Base-by-base conservation (phyloP, 2,329 filamentous ascomycete genomes). In the Fusarium caatingaense region DNA sequence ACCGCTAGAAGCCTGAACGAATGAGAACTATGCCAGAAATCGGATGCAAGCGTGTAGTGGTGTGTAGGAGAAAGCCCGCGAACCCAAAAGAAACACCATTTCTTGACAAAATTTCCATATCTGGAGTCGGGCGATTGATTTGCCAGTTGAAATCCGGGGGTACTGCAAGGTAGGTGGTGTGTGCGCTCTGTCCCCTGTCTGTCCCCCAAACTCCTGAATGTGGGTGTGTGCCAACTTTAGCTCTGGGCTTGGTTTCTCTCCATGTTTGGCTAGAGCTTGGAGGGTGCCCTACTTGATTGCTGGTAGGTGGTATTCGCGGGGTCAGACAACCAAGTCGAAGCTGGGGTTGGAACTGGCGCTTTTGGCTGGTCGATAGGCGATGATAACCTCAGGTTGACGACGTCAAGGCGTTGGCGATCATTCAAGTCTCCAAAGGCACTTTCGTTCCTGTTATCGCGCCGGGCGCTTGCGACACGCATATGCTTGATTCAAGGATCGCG, bases 1-100 rank as follows among this genome's bases (percentile, higher is more conserved):
- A 74, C 72, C 72, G 72, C 72, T 58, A 72, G 57, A 73, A 62
- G 20, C 34, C 45, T 56, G 37, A 32, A 23, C 72, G 68, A 74
- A 74, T 74, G 49, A 66, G 56, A 53, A 48, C 16, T 44, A 50
- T 28, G 57, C 60, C 40, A 63, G 67, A 50, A 56, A 62, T 69
- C 64, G 72, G 66, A 68, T 55, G 59, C 42, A 56, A 54, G 53
- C 51, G 56, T 54, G 49, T 32, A 56, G 28, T 48, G 55, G 72
- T 66, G 72, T 74, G 72, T 67, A 61, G 66, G 57, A 64, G 60
- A 70, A 62, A 23, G 50, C 28, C 27, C 67, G 32, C 18, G 67
- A 67, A 69, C 53, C 56, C 12, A 70, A 61, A 64, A 59, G 67
- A 70, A 68, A 55, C 48, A 66, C 30, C 51, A 58, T 40, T 34